Evolutionary conservation across 805 yeast genomes (phyloP), one percentile per base, ranked within the genome.

Genomic region (Suhomyces canberraensis): DNA sequence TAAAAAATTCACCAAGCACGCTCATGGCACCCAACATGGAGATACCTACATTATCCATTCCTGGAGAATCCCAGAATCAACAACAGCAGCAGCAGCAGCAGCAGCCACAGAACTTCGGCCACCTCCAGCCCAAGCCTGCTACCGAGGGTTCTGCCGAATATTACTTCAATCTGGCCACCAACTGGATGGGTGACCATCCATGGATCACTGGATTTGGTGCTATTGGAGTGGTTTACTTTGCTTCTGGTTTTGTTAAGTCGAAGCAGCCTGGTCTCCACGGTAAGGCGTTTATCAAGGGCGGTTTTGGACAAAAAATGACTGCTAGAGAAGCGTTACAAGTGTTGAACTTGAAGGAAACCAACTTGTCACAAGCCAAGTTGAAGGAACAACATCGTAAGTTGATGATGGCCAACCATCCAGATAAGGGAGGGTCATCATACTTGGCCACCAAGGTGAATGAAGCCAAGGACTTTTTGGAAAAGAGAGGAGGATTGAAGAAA

Each of bases 331-430:
- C 97, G 3, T 71, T 89, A 42, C 89, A 78, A 55, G 85, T 91
- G 20, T 74, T 91, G 49, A 84, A 83, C 52, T 67, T 89, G 50
- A 80, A 76, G 46, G 93, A 84, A 57, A 68, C 78, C 25, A 78
- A 74, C 16, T 62, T 80, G 52, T 70, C 76, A 28, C 79, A 76
- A 60, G 74, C 79, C 41, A 80, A 73, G 51, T 69, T 89, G 52
- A 83, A 84, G 55, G 88, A 82, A 44, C 81, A 79, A 41, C 96
- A 90, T 57, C 77, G 96, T 64, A 71, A 71, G 50, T 81, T 89
- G 52, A 85, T 90, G 93, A 63, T 87, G 62, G 76, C 84, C 33
- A 90, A 90, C 59, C 97, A 90, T 56, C 97, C 97, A 8, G 97
- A 90, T 66, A 84, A 81, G 56, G 96, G 96, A 22, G 97, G 97